phyloP scores from a whole-genome alignment of 352 stramenopile species.

The Globisporangium echinulatum region DNA sequence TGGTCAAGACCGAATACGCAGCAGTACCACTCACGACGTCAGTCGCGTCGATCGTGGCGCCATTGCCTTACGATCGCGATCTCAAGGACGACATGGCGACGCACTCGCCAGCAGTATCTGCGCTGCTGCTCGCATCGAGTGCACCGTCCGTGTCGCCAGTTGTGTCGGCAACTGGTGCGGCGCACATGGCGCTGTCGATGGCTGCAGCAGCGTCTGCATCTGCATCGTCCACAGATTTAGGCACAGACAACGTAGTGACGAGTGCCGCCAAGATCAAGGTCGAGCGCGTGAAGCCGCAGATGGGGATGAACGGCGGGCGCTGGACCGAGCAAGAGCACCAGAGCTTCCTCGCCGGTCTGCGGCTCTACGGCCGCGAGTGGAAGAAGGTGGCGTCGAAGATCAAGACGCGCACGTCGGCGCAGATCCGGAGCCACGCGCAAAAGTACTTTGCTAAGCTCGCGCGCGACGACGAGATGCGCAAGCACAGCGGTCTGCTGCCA shows the following conservation, averaged over 20 bases:
- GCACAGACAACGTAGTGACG: background rate
- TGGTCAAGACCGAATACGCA: no score
- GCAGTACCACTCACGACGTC: background rate
- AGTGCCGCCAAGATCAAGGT: constrained; percentile 9
- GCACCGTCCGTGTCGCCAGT: constrained; percentile 11
- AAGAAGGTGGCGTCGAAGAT: constrained; percentile 93
- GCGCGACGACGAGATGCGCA: constrained; percentile 65
- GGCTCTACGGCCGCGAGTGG: constrained; percentile 95
- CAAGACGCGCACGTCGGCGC: constrained; percentile 80
- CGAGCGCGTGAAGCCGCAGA: constrained; percentile 47
- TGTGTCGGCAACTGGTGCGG: constrained; percentile 17
- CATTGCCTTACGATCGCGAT: constrained; percentile 9
- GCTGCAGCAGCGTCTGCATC: constrained; percentile 4
- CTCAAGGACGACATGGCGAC: constrained; percentile 16
- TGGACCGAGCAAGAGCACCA: constrained; percentile 95
- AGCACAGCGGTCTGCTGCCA: constrained; percentile 25
- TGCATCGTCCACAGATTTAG: no score
- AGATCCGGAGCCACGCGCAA: constrained; percentile 81
- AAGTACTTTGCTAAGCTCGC: constrained; percentile 87
- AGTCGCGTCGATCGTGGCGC: constrained; percentile 11
- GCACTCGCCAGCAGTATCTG: constrained; percentile 22
- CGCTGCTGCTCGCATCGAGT: constrained; percentile 18
- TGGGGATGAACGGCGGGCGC: constrained; percentile 84
- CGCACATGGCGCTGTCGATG: constrained; percentile 15
- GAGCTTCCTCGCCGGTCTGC: constrained; percentile 91